Evolutionary conservation across 2,329 filamentous ascomycete genomes (phyloP).

Genomic region (Fusarium nematophilum): DNA sequence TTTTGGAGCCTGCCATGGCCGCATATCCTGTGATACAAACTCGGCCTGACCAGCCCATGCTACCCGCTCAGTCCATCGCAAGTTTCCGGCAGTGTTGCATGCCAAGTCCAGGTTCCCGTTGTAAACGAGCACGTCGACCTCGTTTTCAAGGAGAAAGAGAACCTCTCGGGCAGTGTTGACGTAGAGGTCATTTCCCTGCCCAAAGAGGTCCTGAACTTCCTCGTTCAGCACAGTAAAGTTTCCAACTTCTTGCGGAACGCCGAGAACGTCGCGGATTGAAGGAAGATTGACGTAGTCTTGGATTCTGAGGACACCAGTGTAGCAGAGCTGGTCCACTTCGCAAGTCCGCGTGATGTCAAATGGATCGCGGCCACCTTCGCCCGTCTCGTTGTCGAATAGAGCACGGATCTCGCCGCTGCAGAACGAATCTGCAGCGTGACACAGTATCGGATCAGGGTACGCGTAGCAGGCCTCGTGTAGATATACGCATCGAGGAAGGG

Average conservation of each 20-base stretch:
- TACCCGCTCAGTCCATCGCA: constrained; percentile 29
- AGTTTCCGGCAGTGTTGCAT: constrained; percentile 35
- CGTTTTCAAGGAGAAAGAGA: constrained; percentile 8
- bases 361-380: constrained; percentile 4
- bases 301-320: not conserved
- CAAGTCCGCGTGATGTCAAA: constrained; percentile 17
- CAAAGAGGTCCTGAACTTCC: constrained; percentile 4
- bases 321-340: constrained; percentile 12
- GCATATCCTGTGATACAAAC: constrained; percentile 26
- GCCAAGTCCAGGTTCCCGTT: constrained; percentile 37
- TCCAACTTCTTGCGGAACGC: not conserved
- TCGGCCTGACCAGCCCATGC: constrained; percentile 33
- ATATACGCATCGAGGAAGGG: constrained; percentile 33
- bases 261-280: not conserved
- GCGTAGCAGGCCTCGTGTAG: constrained; percentile 31
- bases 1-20: constrained; percentile 11
- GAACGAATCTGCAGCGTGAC: constrained; percentile 19
- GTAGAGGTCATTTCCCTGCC: not conserved
- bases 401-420: constrained; percentile 20
- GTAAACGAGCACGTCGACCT: constrained; percentile 30
- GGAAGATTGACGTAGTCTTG: constrained; percentile 7
- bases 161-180: constrained; percentile 28
- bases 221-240: constrained; percentile 7
- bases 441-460: constrained; percentile 31
- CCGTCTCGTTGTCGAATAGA: constrained; percentile 4